phyloP scores from a whole-genome alignment of 2,329 filamentous ascomycete genomes.

The Fonsecaea multimorphosa region DNA sequence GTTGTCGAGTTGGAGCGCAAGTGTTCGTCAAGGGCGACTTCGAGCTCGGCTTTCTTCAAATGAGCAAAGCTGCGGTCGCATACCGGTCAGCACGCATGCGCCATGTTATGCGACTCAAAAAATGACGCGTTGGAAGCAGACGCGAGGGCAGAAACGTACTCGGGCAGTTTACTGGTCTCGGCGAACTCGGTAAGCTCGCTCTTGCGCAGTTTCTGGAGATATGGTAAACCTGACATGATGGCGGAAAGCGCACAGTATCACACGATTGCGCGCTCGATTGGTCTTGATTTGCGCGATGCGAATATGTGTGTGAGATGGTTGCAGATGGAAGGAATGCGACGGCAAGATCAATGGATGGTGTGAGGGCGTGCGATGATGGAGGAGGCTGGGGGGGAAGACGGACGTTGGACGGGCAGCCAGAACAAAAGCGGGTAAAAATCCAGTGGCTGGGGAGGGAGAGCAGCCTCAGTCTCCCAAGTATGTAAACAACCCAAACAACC shows the following conservation, averaged over 20 bases:
- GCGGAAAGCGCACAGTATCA: conserved; percentile 8
- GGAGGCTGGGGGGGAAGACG: conserved; percentile 21
- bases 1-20: conserved; percentile 71
- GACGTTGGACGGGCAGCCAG: conserved; percentile 2
- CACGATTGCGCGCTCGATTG: not conserved
- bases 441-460: conserved; percentile 29
- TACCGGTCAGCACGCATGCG: conserved; percentile 34
- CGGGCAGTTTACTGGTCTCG: conserved; percentile 58
- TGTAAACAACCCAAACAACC: conserved; percentile 27
- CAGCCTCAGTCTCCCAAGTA: not conserved
- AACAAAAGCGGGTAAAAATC: conserved; percentile 19
- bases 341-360: conserved; percentile 6
- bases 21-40: conserved; percentile 73
- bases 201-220: conserved; percentile 83
- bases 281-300: conserved; percentile 2
- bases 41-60: conserved; percentile 56
- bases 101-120: conserved; percentile 19
- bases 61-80: conserved; percentile 37
- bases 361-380: conserved; percentile 15
- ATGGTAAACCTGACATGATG: conserved; percentile 70
- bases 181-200: conserved; percentile 77
- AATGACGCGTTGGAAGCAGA: conserved; percentile 25
- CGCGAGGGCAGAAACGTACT: conserved; percentile 62
- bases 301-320: conserved; percentile 6
- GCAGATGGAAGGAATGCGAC: conserved; percentile 10